Conservation (phyloP, 192 early-diverging fungal species). For the Mortierella antarctica region DNA sequence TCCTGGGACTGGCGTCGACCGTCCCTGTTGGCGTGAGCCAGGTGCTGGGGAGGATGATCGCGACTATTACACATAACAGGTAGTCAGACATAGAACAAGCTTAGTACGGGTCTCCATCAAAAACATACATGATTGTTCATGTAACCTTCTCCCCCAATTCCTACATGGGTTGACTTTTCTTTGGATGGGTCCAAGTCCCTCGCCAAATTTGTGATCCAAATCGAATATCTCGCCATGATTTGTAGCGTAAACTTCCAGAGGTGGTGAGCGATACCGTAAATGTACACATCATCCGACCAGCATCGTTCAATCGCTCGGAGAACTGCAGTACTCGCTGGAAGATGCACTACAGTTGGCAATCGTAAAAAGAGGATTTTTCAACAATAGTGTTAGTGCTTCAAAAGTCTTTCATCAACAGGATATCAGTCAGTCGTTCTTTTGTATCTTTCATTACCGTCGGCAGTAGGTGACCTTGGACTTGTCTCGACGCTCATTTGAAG, state of each 20-base stretch:
- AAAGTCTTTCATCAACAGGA: not conserved
- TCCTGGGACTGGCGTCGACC: slow-evolving; percentile 21
- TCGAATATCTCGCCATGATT: slow-evolving; percentile 43
- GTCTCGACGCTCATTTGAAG: slow-evolving; percentile 26
- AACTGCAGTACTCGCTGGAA: slow-evolving; percentile 60
- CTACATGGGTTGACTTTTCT: slow-evolving; percentile 22
- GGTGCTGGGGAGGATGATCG: slow-evolving; percentile 33
- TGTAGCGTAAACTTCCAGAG: slow-evolving; percentile 76
- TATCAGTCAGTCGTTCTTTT: not conserved
- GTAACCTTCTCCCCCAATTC: slow-evolving; percentile 6
- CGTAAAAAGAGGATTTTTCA: not conserved
- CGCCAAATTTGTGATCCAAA: slow-evolving; percentile 29
- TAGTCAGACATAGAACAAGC: slow-evolving; percentile 1
- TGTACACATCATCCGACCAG: slow-evolving; percentile 69
- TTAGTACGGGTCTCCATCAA: not conserved
- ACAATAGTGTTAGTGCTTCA: not conserved
- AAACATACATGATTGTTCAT: not conserved
- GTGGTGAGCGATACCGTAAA: slow-evolving; percentile 63
- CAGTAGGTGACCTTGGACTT: not conserved
- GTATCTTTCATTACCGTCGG: slow-evolving; percentile 8
- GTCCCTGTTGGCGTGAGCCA: slow-evolving; percentile 16
- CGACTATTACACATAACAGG: slow-evolving; percentile 9
- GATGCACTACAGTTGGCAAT: slow-evolving; percentile 15
- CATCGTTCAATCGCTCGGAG: slow-evolving; percentile 64
- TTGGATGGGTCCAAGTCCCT: slow-evolving; percentile 19